Evolutionary conservation across 441 rosid genomes (phyloP), one percentile per base, ranked within the genome.

Genomic region (Sinapis alba): DNA sequence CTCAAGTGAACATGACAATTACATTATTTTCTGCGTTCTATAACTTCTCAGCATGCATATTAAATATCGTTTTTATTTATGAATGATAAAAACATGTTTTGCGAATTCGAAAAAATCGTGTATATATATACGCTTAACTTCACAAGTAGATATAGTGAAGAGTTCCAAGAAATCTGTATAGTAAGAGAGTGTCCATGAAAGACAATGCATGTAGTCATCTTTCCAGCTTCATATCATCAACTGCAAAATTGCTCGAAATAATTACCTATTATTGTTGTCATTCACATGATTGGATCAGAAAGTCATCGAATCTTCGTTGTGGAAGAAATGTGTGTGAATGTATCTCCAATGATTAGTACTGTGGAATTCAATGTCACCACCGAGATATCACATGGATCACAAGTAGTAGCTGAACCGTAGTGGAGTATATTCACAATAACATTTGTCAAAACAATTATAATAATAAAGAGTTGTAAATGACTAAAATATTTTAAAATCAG

Each of bases 261-360:
- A 30, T 26, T 36, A 38, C n/a, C 34, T 24, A 10, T 43, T 6
- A 19, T 41, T 64, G 20, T 43, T 57, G 32, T 57, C 23, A n/a
- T 65, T 45, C 11, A 54, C 7, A 21, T 65, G 63, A 50, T 65
- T 72, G 68, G 60, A 12, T 53, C 43, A 27, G 6, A 61, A 54
- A 53, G 28, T 60, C 53, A 26, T 38, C 23, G 23, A 72, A 61
- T 60, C 38, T 59, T 38, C 27, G 24, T 38, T 47, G 68, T 66
- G 68, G 62, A 66, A 8, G 19, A 15, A 45, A 15, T 45, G 15
- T 45, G 9, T 45, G 19, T 66, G 77, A 54, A 72, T 67, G 65
- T 51, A 78, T 72, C 81, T 78, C 60, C 43, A 61, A 67, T 78
- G 74, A 78, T 72, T 78, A 59, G 64, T 59, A 72, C 65, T 72